Percentiles rank a stretch among this genome's conserved stretches.
Evolutionary conservation across 1,284 basidiomycete genomes (phyloP).

Genomic region (Melampsora larici-populina): DNA sequence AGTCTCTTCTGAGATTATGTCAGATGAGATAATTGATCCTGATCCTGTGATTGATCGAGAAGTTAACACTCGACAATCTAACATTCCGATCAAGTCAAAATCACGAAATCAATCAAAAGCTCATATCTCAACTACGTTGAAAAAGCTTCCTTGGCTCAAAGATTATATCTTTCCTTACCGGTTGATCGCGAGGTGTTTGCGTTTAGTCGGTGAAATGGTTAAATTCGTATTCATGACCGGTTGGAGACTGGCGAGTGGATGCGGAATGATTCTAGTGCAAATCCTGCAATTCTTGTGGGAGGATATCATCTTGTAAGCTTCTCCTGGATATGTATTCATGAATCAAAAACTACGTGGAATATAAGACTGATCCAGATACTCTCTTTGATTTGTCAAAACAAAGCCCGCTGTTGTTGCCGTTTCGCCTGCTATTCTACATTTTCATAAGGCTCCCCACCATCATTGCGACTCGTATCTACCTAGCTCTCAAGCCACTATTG

Average conservation of each 20-base stretch:
- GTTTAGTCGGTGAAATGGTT: background rate
- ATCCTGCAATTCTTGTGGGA: background rate
- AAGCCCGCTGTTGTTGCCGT: background rate
- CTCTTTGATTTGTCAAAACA: background rate
- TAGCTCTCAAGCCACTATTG: background rate
- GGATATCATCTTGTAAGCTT: background rate
- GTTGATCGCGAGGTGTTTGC: background rate
- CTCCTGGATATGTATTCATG: background rate
- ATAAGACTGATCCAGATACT: background rate
- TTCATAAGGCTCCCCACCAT: background rate
- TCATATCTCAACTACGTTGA: background rate
- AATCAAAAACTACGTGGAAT: background rate
- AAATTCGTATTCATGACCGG: background rate
- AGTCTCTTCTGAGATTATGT: background rate
- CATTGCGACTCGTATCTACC: background rate
- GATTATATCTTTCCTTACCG: background rate
- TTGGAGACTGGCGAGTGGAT: background rate
- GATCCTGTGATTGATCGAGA: background rate
- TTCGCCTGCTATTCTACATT: background rate
- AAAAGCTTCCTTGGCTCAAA: background rate
- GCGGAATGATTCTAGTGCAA: background rate
- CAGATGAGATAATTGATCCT: background rate
- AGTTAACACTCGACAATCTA: background rate
- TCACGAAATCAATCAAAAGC: background rate
- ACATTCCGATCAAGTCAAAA: background rate